These are phyloP conservation scores for Pyrenochaeta sp. DNA, from an alignment of 2,329 filamentous ascomycete genomes.

Conservation along the genomic window DNA sequence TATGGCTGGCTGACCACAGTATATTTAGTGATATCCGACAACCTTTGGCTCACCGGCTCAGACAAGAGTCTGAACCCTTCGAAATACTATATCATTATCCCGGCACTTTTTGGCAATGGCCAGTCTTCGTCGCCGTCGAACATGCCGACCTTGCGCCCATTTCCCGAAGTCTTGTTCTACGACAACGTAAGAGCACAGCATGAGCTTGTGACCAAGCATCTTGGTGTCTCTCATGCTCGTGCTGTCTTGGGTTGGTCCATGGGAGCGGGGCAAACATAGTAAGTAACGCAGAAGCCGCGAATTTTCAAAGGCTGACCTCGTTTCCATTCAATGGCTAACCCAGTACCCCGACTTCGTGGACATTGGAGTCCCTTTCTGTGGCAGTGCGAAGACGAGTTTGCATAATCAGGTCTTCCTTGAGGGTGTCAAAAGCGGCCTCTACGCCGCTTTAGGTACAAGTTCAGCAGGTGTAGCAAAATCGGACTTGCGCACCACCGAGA, in stretches of 20 bases:
- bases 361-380: constrained; percentile 71
- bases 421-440: constrained; percentile 67
- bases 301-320: not conserved
- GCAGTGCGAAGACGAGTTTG: constrained; percentile 68
- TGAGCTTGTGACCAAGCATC: constrained; percentile 68
- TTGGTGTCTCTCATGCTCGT: constrained; percentile 67
- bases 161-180: constrained; percentile 70
- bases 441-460: constrained; percentile 64
- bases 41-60: constrained; percentile 76
- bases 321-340: constrained; percentile 64
- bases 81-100: constrained; percentile 73
- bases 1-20: constrained; percentile 3
- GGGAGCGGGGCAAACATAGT: constrained; percentile 70
- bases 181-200: constrained; percentile 76
- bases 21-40: constrained; percentile 67
- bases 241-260: constrained; percentile 76
- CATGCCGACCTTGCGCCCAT: constrained; percentile 61
- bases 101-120: constrained; percentile 74
- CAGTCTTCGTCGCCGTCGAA: constrained; percentile 75
- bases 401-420: constrained; percentile 76
- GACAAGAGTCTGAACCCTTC: constrained; percentile 71
- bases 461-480: constrained; percentile 59
- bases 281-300: not conserved
- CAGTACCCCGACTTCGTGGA: constrained; percentile 73
- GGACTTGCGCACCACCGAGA: constrained; percentile 33